These are phyloP conservation scores for Trifolium subterraneum DNA, from an alignment of 306 rosid species.

Conservation along the genomic window DNA sequence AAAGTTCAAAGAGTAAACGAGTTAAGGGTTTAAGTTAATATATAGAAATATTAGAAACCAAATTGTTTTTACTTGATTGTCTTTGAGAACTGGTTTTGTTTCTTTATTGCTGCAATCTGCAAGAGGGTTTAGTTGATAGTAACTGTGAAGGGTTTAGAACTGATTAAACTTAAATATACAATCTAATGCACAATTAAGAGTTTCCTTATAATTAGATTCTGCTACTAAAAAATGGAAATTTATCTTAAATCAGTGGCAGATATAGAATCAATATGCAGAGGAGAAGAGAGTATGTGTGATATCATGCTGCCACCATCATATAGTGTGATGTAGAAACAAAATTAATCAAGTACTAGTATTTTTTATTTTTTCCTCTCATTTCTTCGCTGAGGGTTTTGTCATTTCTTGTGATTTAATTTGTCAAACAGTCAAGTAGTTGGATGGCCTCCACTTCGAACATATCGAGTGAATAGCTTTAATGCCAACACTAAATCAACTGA, in stretches of 20 bases:
- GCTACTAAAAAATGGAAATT: neutral
- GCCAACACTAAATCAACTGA: constrained; percentile 67
- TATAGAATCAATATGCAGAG: too few relatives aligned
- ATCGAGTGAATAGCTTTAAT: constrained; percentile 78
- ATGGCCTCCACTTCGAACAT: constrained; percentile 91
- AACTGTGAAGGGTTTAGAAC: neutral
- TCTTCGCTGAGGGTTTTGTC: constrained; percentile 38
- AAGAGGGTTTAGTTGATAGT: constrained; percentile 27
- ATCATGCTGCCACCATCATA: neutral
- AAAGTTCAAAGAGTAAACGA: neutral
- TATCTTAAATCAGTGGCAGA: neutral
- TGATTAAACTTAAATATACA: neutral
- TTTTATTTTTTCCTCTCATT: constrained; percentile 15
- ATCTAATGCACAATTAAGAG: constrained; percentile 19
- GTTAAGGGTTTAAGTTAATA: constrained; percentile 18
- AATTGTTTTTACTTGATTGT: constrained; percentile 8
- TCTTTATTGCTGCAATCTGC: constrained; percentile 4
- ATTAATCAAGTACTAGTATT: constrained; percentile 17
- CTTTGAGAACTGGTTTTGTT: neutral
- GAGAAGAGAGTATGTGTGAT: neutral
- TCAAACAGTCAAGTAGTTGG: constrained; percentile 88
- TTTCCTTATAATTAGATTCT: constrained; percentile 36
- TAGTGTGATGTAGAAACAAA: constrained; percentile 10
- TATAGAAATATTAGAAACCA: constrained; percentile 2
- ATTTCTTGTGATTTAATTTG: constrained; percentile 45